A percentile compares a stretch with the other conserved stretches of the same genome.
These are phyloP conservation scores for Pythium scleroteichum DNA, from an alignment of 352 stramenopile genomes.

Conservation along the genomic window DNA sequence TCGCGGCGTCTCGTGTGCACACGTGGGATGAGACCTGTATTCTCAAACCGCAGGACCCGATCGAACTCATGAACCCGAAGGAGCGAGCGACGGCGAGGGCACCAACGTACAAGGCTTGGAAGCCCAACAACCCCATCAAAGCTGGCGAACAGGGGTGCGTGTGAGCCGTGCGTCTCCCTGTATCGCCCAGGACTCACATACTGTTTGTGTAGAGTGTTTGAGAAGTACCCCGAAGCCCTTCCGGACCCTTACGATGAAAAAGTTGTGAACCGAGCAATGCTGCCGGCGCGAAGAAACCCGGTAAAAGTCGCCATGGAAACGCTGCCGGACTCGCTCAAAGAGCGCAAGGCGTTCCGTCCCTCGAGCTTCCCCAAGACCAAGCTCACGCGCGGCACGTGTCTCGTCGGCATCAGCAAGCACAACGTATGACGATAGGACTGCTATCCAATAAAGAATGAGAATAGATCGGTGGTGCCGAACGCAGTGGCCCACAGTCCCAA, in stretches of 20 bases:
- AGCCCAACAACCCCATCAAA: conserved; percentile 68
- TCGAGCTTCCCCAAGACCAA: conserved; percentile 69
- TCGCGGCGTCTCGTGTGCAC: conserved; percentile 54
- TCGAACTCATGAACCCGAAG: conserved; percentile 78
- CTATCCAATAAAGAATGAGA: too few species aligned
- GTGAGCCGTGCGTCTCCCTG: not conserved
- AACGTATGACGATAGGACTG: too few species aligned
- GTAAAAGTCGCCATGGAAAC: conserved; percentile 68
- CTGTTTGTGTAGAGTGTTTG: conserved; percentile 41
- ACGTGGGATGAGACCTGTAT: conserved; percentile 75
- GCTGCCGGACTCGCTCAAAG: conserved; percentile 53
- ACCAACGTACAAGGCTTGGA: conserved; percentile 66
- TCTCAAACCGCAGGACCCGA: conserved; percentile 47
- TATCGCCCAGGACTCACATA: not conserved
- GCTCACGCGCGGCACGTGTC: conserved; percentile 68
- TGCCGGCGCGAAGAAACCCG: conserved; percentile 64
- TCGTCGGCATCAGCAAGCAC: conserved; percentile 79
- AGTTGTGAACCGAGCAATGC: conserved; percentile 72
- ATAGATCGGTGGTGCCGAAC: too few species aligned
- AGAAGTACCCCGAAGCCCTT: conserved; percentile 65
- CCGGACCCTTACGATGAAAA: conserved; percentile 76
- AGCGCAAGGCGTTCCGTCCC: conserved; percentile 73
- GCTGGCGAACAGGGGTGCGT: conserved; percentile 52
- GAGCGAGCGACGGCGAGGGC: conserved; percentile 56
- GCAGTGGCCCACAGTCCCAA: too few species aligned